Evolutionary conservation across 345 rosid genomes (phyloP).

Genomic region (Toxicodendron radicans): DNA sequence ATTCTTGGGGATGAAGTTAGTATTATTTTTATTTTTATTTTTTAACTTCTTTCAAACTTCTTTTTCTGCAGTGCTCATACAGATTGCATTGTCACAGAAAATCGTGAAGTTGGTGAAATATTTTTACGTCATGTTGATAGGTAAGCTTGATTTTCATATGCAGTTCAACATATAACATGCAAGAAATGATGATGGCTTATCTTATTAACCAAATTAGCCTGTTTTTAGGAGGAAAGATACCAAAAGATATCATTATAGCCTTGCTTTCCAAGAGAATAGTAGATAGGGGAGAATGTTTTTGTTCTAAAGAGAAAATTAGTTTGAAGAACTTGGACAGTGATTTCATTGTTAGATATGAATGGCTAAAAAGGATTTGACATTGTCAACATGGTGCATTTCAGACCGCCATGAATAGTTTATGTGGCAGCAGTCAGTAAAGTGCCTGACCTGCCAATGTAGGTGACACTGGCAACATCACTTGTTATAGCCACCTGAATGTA

Average conservation of each 20-base stretch:
- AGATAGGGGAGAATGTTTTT: neutral
- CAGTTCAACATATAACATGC: neutral
- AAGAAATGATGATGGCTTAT: neutral
- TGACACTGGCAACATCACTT: slow-evolving; percentile 1
- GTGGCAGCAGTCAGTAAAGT: neutral
- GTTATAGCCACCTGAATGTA: neutral
- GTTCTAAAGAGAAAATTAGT: neutral
- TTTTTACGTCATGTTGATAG: slow-evolving; percentile 53
- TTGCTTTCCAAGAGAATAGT: neutral
- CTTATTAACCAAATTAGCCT: neutral
- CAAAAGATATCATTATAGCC: neutral
- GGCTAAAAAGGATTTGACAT: neutral
- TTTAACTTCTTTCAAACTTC: neutral
- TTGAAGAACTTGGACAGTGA: neutral
- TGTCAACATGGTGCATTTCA: neutral
- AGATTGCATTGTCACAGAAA: slow-evolving; percentile 52
- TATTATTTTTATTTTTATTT: neutral
- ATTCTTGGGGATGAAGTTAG: neutral
- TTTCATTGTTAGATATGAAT: neutral
- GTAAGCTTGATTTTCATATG: slow-evolving; percentile 21
- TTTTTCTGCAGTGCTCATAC: slow-evolving; percentile 49
- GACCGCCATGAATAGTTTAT: neutral
- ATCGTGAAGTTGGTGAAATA: slow-evolving; percentile 41
- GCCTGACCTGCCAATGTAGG: neutral
- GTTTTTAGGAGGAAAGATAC: neutral